Conservation (phyloP, 1,284 basidiomycete species). For the Naganishia sp. region DNA sequence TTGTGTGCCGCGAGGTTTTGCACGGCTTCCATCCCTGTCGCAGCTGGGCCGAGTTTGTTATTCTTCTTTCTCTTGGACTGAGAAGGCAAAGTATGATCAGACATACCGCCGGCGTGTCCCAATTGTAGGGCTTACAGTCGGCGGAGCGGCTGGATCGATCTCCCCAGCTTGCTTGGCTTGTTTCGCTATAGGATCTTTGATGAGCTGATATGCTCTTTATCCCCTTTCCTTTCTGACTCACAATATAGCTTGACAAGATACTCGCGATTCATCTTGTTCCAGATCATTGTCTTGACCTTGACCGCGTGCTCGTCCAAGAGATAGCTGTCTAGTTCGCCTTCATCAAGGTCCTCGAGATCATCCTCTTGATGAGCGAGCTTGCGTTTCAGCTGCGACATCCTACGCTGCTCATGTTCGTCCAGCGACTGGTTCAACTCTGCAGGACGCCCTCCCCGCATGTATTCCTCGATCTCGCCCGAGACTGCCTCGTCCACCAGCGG, state of each 20-base stretch:
- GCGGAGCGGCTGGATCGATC: not conserved
- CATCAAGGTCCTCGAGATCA: slow-evolving; percentile 64
- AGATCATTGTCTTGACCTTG: slow-evolving; percentile 86
- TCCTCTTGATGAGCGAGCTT: slow-evolving; percentile 55
- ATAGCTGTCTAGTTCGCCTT: slow-evolving; percentile 87
- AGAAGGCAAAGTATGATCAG: not conserved
- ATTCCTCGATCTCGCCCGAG: slow-evolving; percentile 54
- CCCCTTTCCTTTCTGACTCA: slow-evolving; percentile 54
- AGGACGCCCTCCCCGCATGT: slow-evolving; percentile 56
- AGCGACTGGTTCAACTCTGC: slow-evolving; percentile 17
- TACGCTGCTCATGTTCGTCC: slow-evolving; percentile 30
- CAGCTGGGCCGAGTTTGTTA: slow-evolving; percentile 26
- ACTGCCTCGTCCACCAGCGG: slow-evolving; percentile 32
- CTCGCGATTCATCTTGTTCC: slow-evolving; percentile 94
- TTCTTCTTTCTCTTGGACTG: slow-evolving; percentile 24
- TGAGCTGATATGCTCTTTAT: not conserved
- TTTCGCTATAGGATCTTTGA: slow-evolving; percentile 35
- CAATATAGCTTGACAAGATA: slow-evolving; percentile 87
- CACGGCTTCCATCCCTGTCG: slow-evolving; percentile 30
- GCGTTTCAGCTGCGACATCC: slow-evolving; percentile 38
- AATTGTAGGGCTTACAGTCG: slow-evolving; percentile 6
- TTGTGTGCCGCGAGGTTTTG: slow-evolving; percentile 28
- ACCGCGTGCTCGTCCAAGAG: slow-evolving; percentile 82
- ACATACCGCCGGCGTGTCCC: not conserved
- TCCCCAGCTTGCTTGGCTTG: slow-evolving; percentile 39